Conservation (phyloP, 2,329 filamentous ascomycete genomes). For the Sporothrix phasma region DNA sequence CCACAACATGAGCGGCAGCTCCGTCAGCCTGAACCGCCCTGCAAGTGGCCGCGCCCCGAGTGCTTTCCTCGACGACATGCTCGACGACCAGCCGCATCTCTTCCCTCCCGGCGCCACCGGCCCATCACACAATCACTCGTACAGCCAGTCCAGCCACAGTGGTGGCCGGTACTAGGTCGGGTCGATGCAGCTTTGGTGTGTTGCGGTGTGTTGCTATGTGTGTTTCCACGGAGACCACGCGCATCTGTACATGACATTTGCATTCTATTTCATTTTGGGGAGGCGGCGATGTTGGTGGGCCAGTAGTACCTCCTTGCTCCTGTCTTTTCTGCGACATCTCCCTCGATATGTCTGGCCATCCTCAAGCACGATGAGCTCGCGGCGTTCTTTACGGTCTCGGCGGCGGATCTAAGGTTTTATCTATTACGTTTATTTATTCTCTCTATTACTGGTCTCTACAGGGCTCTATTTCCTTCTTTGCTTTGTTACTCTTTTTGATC, state of each 20-base stretch:
- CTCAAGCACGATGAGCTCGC: not conserved
- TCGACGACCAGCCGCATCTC: slow-evolving; percentile 59
- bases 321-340: not conserved
- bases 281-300: not conserved
- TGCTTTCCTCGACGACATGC: slow-evolving; percentile 80
- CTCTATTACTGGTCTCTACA: not conserved
- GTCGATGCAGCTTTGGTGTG: not conserved
- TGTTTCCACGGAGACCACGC: not conserved
- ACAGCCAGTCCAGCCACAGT: slow-evolving; percentile 22
- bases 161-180: slow-evolving; percentile 15
- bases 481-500: not conserved
- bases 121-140: slow-evolving; percentile 22
- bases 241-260: slow-evolving; percentile 1
- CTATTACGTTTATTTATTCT: not conserved
- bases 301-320: not conserved
- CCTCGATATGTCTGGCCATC: not conserved
- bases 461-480: not conserved
- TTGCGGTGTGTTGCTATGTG: not conserved
- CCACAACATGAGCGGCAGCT: slow-evolving; percentile 50
- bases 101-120: slow-evolving; percentile 35
- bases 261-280: not conserved
- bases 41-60: slow-evolving; percentile 69
- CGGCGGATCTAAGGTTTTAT: slow-evolving; percentile 8
- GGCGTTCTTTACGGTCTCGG: slow-evolving; percentile 9
- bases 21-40: slow-evolving; percentile 54